These are phyloP conservation scores for Dipodascopsis uninucleata DNA, from an alignment of 805 yeast genomes.

Conservation along the genomic window DNA sequence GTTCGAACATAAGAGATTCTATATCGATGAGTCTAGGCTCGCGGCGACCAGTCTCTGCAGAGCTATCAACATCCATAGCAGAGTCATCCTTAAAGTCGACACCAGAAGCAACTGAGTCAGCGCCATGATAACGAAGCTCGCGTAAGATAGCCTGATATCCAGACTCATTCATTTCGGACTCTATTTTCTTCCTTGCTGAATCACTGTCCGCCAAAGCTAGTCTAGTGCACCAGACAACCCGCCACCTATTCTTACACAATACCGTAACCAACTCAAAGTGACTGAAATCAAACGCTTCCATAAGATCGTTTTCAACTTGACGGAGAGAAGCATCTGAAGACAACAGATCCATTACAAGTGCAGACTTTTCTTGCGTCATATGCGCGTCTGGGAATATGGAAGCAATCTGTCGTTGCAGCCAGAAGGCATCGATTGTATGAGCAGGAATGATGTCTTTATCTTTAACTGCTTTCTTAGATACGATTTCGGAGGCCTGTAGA, in stretches of 20 bases:
- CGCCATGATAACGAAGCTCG: slow-evolving; percentile 40
- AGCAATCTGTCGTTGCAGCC: slow-evolving; percentile 52
- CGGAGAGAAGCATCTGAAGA: slow-evolving; percentile 40
- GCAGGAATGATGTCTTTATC: slow-evolving; percentile 35
- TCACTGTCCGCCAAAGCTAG: slow-evolving; percentile 40
- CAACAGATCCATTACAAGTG: slow-evolving; percentile 43
- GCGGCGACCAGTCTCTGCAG: slow-evolving; percentile 4
- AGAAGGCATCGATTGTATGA: slow-evolving; percentile 46
- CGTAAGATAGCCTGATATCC: slow-evolving; percentile 43
- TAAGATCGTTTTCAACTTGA: slow-evolving; percentile 52
- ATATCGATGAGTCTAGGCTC: slow-evolving; percentile 57
- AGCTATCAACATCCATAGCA: slow-evolving; percentile 6
- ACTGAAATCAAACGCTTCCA: slow-evolving; percentile 50
- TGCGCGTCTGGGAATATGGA: slow-evolving; percentile 40
- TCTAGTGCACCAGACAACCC: slow-evolving; percentile 53
- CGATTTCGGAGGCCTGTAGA: slow-evolving; percentile 20
- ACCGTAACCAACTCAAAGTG: slow-evolving; percentile 48
- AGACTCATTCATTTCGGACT: slow-evolving; percentile 44
- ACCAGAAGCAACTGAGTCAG: slow-evolving; percentile 24
- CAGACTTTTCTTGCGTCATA: slow-evolving; percentile 42
- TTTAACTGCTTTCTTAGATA: slow-evolving; percentile 3
- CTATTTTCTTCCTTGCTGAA: slow-evolving; percentile 39
- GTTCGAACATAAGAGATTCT: slow-evolving; percentile 60
- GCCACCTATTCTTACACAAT: slow-evolving; percentile 49
- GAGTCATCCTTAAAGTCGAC: slow-evolving; percentile 32